A percentile compares a stretch with the other conserved stretches of the same genome.
These are phyloP conservation scores for Bruguiera parviflora DNA, from an alignment of 345 rosid species.

Conservation along the genomic window DNA sequence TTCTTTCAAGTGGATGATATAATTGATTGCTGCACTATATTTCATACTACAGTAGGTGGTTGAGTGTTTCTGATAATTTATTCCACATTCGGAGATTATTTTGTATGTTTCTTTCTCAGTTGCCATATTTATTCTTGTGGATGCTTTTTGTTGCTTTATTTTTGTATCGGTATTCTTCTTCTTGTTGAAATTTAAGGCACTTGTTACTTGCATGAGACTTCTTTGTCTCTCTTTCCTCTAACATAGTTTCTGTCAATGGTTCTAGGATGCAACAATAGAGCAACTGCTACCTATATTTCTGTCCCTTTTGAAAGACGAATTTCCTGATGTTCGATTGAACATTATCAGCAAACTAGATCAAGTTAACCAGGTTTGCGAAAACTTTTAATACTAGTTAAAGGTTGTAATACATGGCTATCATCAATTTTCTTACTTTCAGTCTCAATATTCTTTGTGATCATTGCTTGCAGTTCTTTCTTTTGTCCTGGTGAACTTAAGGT, in stretches of 20 bases:
- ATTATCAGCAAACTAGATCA: slow-evolving; percentile 97
- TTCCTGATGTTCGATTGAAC: slow-evolving; percentile 91
- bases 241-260: slow-evolving; percentile 12
- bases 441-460: background rate
- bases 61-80: background rate
- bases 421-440: background rate
- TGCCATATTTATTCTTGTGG: background rate
- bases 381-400: background rate
- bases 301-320: slow-evolving; percentile 89
- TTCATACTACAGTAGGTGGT: background rate
- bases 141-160: background rate
- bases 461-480: background rate
- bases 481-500: background rate
- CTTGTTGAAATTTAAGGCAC: background rate
- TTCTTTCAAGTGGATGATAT: slow-evolving; percentile 3
- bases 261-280: slow-evolving; percentile 91
- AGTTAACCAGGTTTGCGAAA: slow-evolving; percentile 77
- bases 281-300: slow-evolving; percentile 95
- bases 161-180: background rate
- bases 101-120: background rate
- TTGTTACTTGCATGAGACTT: slow-evolving; percentile 3
- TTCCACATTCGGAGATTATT: background rate
- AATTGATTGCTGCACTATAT: background rate
- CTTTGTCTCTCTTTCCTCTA: background rate
- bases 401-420: background rate